These are phyloP conservation scores for Phytopythium kandeliae DNA, from an alignment of 352 stramenopile species.

Conservation along the genomic window DNA sequence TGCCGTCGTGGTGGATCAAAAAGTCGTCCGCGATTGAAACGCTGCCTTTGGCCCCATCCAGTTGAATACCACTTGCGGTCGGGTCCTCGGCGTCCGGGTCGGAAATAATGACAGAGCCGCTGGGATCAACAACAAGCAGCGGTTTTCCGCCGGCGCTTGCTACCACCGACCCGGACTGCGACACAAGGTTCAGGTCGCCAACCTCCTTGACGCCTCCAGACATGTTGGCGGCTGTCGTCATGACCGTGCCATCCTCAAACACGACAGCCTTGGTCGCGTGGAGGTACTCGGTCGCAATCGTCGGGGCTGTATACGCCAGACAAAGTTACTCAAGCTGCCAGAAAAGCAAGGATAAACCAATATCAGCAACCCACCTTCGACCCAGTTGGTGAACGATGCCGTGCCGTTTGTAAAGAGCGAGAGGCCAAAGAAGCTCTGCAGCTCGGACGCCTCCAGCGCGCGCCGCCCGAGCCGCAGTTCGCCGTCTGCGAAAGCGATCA, in stretches of 20 bases:
- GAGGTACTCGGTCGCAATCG: constrained; percentile 59
- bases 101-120: constrained; percentile 40
- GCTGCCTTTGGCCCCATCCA: constrained; percentile 31
- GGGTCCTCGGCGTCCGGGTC: constrained; percentile 42
- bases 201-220: constrained; percentile 71
- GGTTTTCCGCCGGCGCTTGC: constrained; percentile 57
- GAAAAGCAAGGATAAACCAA: no score
- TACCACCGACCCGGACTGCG: constrained; percentile 51
- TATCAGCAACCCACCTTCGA: constrained; percentile 29
- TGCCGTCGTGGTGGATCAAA: constrained; percentile 34
- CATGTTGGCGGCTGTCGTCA: constrained; percentile 75
- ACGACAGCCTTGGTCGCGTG: constrained; percentile 54
- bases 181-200: constrained; percentile 73
- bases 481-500: constrained; percentile 61
- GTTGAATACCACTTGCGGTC: constrained; percentile 32
- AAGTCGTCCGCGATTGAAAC: constrained; percentile 38
- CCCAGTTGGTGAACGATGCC: constrained; percentile 53
- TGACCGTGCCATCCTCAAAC: constrained; percentile 70
- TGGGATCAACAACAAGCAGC: constrained; percentile 47
- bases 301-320: constrained; percentile 27
- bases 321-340: not conserved
- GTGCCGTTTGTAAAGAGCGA: constrained; percentile 67
- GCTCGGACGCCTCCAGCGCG: constrained; percentile 37
- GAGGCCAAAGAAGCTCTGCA: constrained; percentile 63
- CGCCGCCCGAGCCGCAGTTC: constrained; percentile 57